Base-by-base conservation (phyloP, 345 rosid species). In the rapeseed (Brassica napus) region DNA sequence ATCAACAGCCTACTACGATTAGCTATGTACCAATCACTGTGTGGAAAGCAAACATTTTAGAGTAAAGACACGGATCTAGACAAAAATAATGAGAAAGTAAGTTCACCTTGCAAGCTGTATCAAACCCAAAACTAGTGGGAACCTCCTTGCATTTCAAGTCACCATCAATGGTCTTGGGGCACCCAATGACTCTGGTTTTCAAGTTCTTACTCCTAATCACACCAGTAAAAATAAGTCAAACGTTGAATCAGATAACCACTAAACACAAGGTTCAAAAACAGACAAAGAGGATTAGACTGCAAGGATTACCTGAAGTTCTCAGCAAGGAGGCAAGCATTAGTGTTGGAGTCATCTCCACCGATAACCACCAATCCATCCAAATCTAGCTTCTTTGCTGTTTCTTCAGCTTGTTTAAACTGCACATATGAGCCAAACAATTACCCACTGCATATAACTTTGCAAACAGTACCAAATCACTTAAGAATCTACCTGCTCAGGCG, bases 161-260 rank as follows among this genome's bases (percentile, higher is more conserved):
- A 81, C 99, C 99, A 84, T 96, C 98, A 71, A 96, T 96, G 49
- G 99, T 95, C 84, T 95, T 95, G 47, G 99, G 99, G 90, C 99
- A 95, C 18, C 99, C 99, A 84, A 95, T 88, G 66, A 96, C 99
- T 21, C 77, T 81, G 61, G 98, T 83, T 85, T 93, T 95, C 87
- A 95, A 10, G 66, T 93, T 92, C 84, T 93, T 93, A 76, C 80
- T 63, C 92, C 98, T 95, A 81, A 68, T 75, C 5, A 74, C 67
- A 14, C 69, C 24, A 4, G 42, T 59, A 26, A 59, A 74, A 59
- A 16, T 30, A 59, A 67, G 30, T 49, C 32, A 14, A 58, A 28
- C n/a, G 15, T 8, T 5, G 55, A 35, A 18, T 32, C 49, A 31
- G 52, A 26, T 47, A 28, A 28, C 32, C 26, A 52, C 14, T 7